These are phyloP conservation scores for Inga leiocalycina DNA, from an alignment of 306 rosid genomes.

Conservation along the genomic window DNA sequence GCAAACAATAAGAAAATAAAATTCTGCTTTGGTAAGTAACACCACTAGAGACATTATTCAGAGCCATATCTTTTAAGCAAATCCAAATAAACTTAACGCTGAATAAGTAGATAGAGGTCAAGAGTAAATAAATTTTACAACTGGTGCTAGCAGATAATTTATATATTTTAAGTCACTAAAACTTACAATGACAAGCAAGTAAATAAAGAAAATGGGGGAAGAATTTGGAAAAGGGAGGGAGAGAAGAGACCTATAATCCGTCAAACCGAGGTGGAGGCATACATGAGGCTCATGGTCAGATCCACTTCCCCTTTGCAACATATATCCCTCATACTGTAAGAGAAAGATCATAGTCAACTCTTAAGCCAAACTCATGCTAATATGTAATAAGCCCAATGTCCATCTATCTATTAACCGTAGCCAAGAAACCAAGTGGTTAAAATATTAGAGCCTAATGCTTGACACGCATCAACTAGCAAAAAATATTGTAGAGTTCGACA, in stretches of 20 bases:
- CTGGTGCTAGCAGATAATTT: neutral
- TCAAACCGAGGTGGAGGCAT: slow-evolving; percentile 85
- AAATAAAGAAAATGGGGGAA: neutral
- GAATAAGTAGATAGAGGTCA: neutral
- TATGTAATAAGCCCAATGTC: neutral
- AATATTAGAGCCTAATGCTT: neutral
- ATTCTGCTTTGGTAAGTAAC: slow-evolving; percentile 11
- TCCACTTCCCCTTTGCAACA: slow-evolving; percentile 43
- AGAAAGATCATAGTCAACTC: neutral
- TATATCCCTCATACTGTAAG: slow-evolving; percentile 72
- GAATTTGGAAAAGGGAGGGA: slow-evolving; percentile 28
- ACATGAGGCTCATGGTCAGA: slow-evolving; percentile 50
- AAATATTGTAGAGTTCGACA: neutral
- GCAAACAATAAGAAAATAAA: slow-evolving; percentile 18
- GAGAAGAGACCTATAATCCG: slow-evolving; percentile 80
- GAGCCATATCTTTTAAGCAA: neutral
- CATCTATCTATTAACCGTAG: neutral
- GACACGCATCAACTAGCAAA: slow-evolving; percentile 15
- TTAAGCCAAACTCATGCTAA: neutral
- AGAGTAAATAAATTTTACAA: slow-evolving; percentile 4
- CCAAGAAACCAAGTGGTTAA: slow-evolving; percentile 9
- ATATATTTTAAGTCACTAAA: neutral
- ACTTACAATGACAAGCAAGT: neutral
- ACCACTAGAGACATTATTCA: slow-evolving; percentile 1
- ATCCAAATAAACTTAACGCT: slow-evolving; percentile 22